Base-by-base conservation (phyloP, 2,329 filamentous ascomycete species). In the Clonostachys chloroleuca region DNA sequence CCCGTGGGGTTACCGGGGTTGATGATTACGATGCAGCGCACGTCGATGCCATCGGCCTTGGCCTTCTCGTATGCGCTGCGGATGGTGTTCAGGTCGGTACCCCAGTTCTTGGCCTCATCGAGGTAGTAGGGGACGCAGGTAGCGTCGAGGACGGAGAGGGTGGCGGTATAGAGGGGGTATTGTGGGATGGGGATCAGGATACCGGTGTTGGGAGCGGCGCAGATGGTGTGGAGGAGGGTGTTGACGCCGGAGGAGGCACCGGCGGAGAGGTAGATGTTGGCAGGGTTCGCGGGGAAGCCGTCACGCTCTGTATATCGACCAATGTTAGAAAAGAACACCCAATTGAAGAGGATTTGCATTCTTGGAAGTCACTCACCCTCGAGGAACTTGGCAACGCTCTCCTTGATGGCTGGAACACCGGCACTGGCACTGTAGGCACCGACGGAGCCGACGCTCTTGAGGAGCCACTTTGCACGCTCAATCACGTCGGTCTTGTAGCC, bases 1-100 rank as follows among this genome's bases (percentile, higher is more conserved):
- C 94, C 94, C 3, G 94, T 99, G 5, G 94, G 94, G 73, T 99
- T 99, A 50, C 94, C 94, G 0, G 94, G 94, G 78, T 99, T 99
- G 76, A 99, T 99, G 59, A 99, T 86, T 55, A 94, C 92, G 57
- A 99, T 91, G 57, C 89, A 89, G 59, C 92, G 89, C 46, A 96
- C 89, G 57, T 97, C 91, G 51, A 84, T 85, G 52, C 91, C 92
- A 45, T 89, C 80, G 46, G 75, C 72, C 63, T 85, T 82, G 53
- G 92, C 92, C 63, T 89, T 83, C 48, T 83, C 75, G 62, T 94
- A 82, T 2, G 91, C 78, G 37, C 78, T 65, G 56, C 82, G 83
- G 68, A 99, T 94, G 42, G 81, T 80, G n/a, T 79, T 74, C 40
- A 96, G 71, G 62, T 95, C 87, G 43, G 92, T 97, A 52, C 89